Evolutionary conservation across 2,329 filamentous ascomycete species (phyloP), one percentile per base, ranked within the genome.

Genomic region (Juglanconis juglandina): DNA sequence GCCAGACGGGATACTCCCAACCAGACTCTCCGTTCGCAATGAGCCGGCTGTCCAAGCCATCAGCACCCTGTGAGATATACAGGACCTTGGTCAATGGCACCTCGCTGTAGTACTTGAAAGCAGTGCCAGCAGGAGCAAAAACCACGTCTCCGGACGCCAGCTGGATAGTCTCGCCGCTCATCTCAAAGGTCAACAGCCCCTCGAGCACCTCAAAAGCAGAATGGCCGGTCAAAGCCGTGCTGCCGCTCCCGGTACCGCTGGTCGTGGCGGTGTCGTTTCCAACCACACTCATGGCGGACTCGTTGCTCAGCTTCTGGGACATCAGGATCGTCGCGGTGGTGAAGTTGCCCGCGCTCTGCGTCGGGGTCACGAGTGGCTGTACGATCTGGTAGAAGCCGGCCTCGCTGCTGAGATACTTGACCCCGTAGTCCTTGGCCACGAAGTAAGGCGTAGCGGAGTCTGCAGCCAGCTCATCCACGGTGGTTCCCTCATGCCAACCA

Each of bases 381-480:
- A 81, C 67, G 58, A 81, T 71, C 65, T 77, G 73, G 66, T 79
- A 79, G 34, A 66, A 56, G 48, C 71, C 72, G 17, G 67, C 66
- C 51, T 69, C 66, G 24, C 67, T 67, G 64, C 74, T 76, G 4
- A 81, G 70, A 59, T 75, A 79, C 64, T 78, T 79, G 9, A 77
- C 76, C 0, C 78, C 78, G 59, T 76, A 77, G 63, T 76, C 72
- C 62, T 78, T 79, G 37, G 78, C 79, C 42, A 79, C 62, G 62
- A 76, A 79, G 64, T 75, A 77, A 1, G 77, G 75, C 11, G 72
- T 71, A 1, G 62, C 62, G 0, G 67, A 62, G 58, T 72, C 64
- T 5, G 70, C 71, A 5, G 14, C 52, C 8, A 78, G 69, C 5
- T 65, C 42, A 51, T 77, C 77, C 30, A 68, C 39, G 0, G 72